A percentile compares a stretch with the other conserved stretches of the same genome.
phyloP scores from a whole-genome alignment of 2,329 filamentous ascomycete genomes.

The Incumbomyces lentus region DNA sequence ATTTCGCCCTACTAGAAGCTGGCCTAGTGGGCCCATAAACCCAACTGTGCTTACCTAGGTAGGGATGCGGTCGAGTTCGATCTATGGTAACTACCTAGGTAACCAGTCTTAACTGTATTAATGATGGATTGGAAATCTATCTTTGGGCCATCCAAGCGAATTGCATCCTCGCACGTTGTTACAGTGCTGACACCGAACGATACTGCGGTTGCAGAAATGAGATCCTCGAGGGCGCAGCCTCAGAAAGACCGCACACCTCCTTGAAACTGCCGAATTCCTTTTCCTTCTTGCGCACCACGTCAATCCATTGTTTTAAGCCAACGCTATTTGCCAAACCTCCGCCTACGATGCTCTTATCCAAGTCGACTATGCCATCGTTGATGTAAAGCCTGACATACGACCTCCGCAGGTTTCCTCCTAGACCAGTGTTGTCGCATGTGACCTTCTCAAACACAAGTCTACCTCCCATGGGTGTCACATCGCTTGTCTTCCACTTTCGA shows the following conservation, averaged over 20 bases:
- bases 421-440: conserved; percentile 26
- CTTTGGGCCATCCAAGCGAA: too few species aligned
- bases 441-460: conserved; percentile 46
- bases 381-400: conserved; percentile 44
- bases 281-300: conserved; percentile 31
- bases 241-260: conserved; percentile 37
- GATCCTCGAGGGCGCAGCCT: conserved; percentile 33
- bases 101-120: too few species aligned
- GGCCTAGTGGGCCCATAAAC: too few species aligned
- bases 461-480: conserved; percentile 48
- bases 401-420: conserved; percentile 15
- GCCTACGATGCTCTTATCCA: conserved; percentile 20
- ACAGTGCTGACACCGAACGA: background rate
- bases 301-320: conserved; percentile 34
- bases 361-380: conserved; percentile 45
- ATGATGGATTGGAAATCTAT: too few species aligned
- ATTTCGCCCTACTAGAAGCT: too few species aligned
- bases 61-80: too few species aligned
- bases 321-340: conserved; percentile 31
- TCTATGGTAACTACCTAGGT: too few species aligned
- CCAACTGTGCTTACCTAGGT: too few species aligned
- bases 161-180: too few species aligned
- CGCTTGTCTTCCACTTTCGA: conserved; percentile 45
- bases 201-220: conserved; percentile 40
- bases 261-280: conserved; percentile 38